Evolutionary conservation across 768 basidiomycete species (phyloP).

Genomic region (Russula foetens): DNA sequence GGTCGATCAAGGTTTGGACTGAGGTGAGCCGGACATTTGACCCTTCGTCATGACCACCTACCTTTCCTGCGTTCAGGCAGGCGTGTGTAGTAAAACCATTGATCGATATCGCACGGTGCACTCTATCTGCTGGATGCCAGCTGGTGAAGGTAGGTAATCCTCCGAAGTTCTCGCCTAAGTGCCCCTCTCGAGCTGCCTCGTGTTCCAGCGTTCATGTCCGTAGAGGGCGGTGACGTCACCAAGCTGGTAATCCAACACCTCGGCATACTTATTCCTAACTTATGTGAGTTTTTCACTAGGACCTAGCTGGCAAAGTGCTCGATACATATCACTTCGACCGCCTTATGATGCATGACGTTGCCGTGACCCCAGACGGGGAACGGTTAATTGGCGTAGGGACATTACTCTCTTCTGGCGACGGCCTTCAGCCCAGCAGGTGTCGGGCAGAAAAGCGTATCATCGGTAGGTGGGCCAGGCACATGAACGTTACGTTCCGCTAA

Average conservation of each 20-base stretch:
- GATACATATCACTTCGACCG: conserved; percentile 51
- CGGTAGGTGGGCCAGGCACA: conserved; percentile 34
- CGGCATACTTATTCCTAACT: neutral
- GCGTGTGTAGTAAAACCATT: conserved; percentile 60
- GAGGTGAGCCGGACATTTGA: conserved; percentile 36
- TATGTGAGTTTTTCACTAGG: conserved; percentile 28
- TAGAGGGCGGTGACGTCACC: conserved; percentile 53
- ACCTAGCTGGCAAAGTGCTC: conserved; percentile 50
- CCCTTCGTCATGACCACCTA: neutral
- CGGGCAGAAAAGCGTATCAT: conserved; percentile 66
- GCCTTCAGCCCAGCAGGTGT: conserved; percentile 62
- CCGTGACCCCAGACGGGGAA: conserved; percentile 56
- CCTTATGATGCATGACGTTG: conserved; percentile 62
- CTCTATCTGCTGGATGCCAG: conserved; percentile 61
- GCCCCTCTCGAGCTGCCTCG: neutral
- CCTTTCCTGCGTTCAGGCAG: conserved; percentile 37
- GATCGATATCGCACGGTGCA: conserved; percentile 48
- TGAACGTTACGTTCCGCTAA: neutral
- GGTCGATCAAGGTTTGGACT: conserved; percentile 66
- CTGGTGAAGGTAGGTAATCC: conserved; percentile 50
- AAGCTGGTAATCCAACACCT: conserved; percentile 41
- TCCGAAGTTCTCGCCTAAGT: conserved; percentile 7
- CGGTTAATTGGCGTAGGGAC: conserved; percentile 64
- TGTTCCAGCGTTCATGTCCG: conserved; percentile 54
- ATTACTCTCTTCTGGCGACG: conserved; percentile 51